These are phyloP conservation scores for Fusarium robinianum DNA, from an alignment of 2,329 filamentous ascomycete species.

Conservation along the genomic window DNA sequence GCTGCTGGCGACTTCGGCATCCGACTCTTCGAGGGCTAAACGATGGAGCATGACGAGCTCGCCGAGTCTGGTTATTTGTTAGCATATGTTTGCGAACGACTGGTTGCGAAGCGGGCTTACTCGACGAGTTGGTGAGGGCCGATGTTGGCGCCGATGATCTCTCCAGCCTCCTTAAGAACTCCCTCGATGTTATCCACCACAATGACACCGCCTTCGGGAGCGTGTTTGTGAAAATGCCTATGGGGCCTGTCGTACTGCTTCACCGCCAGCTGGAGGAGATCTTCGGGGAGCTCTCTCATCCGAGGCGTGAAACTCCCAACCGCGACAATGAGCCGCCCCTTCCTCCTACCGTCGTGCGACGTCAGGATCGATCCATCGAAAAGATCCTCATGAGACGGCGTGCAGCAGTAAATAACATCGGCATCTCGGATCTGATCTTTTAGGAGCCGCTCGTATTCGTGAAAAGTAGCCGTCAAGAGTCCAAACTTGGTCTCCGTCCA, in stretches of 20 bases:
- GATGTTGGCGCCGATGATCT: slow-evolving; percentile 79
- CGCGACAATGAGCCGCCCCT: slow-evolving; percentile 72
- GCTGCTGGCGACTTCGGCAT: slow-evolving; percentile 39
- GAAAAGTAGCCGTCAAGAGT: slow-evolving; percentile 70
- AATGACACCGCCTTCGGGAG: slow-evolving; percentile 65
- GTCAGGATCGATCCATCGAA: slow-evolving; percentile 78
- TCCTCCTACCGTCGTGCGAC: slow-evolving; percentile 68
- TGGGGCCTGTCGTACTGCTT: slow-evolving; percentile 50
- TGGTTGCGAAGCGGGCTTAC: slow-evolving; percentile 51
- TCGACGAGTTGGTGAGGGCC: slow-evolving; percentile 79
- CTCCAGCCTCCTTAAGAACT: slow-evolving; percentile 81
- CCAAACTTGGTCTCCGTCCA: slow-evolving; percentile 70
- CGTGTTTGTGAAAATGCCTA: slow-evolving; percentile 69
- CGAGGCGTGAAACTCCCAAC: slow-evolving; percentile 70
- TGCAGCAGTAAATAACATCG: slow-evolving; percentile 88
- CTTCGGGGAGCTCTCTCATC: slow-evolving; percentile 84
- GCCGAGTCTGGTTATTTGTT: slow-evolving; percentile 61
- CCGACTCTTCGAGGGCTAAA: slow-evolving; percentile 48
- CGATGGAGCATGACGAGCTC: slow-evolving; percentile 71
- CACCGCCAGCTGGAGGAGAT: slow-evolving; percentile 68
- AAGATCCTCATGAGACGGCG: slow-evolving; percentile 72
- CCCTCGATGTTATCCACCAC: slow-evolving; percentile 79
- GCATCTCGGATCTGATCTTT: slow-evolving; percentile 72
- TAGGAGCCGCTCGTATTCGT: slow-evolving; percentile 67
- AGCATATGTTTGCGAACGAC: neutral